phyloP scores from a whole-genome alignment of 139 green algal genomes.

The Spirogloea muscicola region DNA sequence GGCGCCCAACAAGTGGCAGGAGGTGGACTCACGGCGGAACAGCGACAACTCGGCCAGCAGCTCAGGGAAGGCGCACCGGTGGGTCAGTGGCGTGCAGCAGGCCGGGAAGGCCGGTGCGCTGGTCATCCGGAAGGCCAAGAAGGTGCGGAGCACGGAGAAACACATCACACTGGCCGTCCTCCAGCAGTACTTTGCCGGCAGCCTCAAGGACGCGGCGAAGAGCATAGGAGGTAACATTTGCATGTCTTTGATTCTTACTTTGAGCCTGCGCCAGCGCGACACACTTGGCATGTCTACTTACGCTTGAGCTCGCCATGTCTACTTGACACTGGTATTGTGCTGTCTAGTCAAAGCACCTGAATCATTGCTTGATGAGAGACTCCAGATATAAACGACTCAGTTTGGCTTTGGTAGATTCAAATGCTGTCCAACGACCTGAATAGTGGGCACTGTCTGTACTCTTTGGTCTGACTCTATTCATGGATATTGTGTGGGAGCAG shows the following conservation, averaged over 20 bases:
- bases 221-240: constrained; percentile 27
- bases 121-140: background rate
- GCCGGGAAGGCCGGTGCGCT: background rate
- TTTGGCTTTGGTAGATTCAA: background rate
- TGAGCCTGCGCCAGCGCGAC: background rate
- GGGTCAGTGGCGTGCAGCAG: background rate
- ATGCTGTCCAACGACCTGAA: background rate
- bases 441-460: background rate
- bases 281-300: background rate
- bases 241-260: background rate
- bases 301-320: too few relatives aligned
- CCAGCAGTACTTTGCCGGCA: constrained; percentile 47
- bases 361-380: background rate
- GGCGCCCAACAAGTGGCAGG: too few relatives aligned
- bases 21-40: too few relatives aligned
- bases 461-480: background rate
- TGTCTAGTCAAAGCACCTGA: background rate
- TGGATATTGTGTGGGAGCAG: background rate
- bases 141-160: constrained; percentile 26
- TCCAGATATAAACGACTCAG: background rate
- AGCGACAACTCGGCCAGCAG: background rate
- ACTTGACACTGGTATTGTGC: too few relatives aligned
- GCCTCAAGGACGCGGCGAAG: constrained; percentile 48
- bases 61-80: background rate
- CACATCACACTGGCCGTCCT: constrained; percentile 35